Evolutionary conservation across 371 early-diverging fungal species (phyloP).

Genomic region (Syncephalastrum racemosum): DNA sequence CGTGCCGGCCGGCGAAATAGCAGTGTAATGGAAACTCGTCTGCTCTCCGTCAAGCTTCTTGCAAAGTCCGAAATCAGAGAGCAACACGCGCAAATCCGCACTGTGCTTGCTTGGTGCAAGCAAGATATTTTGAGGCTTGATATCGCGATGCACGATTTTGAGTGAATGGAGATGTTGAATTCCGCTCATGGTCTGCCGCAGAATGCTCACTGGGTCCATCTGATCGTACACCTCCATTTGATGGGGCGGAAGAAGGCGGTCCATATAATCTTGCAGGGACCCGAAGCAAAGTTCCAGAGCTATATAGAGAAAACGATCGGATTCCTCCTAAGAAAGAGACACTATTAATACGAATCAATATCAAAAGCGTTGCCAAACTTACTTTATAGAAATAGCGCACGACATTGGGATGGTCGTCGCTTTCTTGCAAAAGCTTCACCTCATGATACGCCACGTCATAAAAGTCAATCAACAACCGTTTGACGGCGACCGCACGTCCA

Average conservation of each 20-base stretch:
- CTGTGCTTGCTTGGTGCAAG: conserved; percentile 62
- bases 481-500: conserved; percentile 91
- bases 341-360: too few species aligned
- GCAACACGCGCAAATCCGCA: conserved; percentile 68
- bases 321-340: conserved; percentile 62
- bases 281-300: conserved; percentile 90
- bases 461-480: conserved; percentile 90
- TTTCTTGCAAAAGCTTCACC: conserved; percentile 87
- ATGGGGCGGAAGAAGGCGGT: conserved; percentile 31
- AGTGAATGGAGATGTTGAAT: conserved; percentile 87
- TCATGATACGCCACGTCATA: conserved; percentile 94
- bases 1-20: conserved; percentile 79
- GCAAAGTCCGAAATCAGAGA: conserved; percentile 98
- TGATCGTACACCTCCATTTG: conserved; percentile 33
- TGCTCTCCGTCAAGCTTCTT: conserved; percentile 93
- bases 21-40: conserved; percentile 91
- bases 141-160: conserved; percentile 96
- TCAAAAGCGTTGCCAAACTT: background rate
- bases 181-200: conserved; percentile 82
- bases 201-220: conserved; percentile 52
- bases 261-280: conserved; percentile 67
- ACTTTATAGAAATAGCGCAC: conserved; percentile 91
- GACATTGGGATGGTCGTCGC: conserved; percentile 95
- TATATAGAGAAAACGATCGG: conserved; percentile 91
- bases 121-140: conserved; percentile 93